Percentiles rank a stretch among this genome's conserved stretches.
phyloP scores from a whole-genome alignment of 2,329 filamentous ascomycete genomes.

The Byssoonygena ceratinophila region DNA sequence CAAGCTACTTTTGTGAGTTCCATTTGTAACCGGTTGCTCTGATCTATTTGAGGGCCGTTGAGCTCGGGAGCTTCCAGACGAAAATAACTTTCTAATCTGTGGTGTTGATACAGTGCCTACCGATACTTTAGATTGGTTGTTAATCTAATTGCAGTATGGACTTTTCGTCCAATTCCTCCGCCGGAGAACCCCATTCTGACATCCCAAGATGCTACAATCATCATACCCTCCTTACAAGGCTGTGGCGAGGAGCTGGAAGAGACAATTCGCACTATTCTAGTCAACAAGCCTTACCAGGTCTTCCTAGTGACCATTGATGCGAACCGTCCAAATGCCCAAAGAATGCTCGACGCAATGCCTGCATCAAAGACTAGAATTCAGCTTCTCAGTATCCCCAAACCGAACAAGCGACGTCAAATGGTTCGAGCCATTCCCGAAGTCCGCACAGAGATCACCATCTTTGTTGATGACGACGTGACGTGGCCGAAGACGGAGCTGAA shows the following conservation, averaged over 20 bases:
- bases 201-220: constrained; percentile 77
- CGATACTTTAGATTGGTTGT: constrained; percentile 78
- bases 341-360: constrained; percentile 46
- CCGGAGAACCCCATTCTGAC: constrained; percentile 71
- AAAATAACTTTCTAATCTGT: constrained; percentile 6
- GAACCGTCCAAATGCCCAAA: constrained; percentile 58
- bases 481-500: constrained; percentile 78
- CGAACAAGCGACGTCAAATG: constrained; percentile 92
- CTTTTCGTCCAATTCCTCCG: constrained; percentile 73
- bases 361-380: constrained; percentile 56
- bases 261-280: constrained; percentile 54
- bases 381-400: constrained; percentile 67
- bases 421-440: constrained; percentile 82
- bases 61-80: no score
- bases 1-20: constrained; percentile 18
- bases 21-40: no score
- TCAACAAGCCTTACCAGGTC: constrained; percentile 52
- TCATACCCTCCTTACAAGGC: constrained; percentile 86
- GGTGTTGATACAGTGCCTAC: constrained; percentile 54
- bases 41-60: no score
- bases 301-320: constrained; percentile 80
- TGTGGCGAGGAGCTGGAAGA: constrained; percentile 71
- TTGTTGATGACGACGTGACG: constrained; percentile 92
- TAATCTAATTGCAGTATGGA: constrained; percentile 76
- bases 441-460: constrained; percentile 70